Percentiles rank a stretch among this genome's conserved stretches.
Evolutionary conservation across 2,329 filamentous ascomycete species (phyloP).

Genomic region (Shiraia bambusicola): DNA sequence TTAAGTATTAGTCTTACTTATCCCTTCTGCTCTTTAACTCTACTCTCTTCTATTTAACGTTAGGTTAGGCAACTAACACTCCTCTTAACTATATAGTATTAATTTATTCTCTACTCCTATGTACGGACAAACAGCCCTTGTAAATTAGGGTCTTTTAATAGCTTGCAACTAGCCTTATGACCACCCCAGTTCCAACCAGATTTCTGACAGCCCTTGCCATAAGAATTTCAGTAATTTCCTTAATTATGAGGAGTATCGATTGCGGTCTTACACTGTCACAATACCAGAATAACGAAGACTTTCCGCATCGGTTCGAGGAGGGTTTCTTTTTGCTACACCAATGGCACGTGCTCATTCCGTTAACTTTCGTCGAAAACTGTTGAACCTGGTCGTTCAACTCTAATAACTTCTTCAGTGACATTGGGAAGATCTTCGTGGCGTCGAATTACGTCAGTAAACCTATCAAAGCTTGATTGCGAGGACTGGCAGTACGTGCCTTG

Average conservation of each 20-base stretch:
- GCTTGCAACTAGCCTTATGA: slow-evolving; percentile 20
- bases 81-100: no score
- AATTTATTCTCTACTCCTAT: no score
- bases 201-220: slow-evolving; percentile 15
- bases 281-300: slow-evolving; percentile 24
- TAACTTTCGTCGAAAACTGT: slow-evolving; percentile 13
- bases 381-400: slow-evolving; percentile 16
- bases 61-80: no score
- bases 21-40: no score
- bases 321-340: slow-evolving; percentile 16
- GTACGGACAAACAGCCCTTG: no score
- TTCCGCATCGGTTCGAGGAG: slow-evolving; percentile 16
- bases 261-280: slow-evolving; percentile 19
- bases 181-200: slow-evolving; percentile 16
- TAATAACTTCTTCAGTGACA: slow-evolving; percentile 18
- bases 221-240: slow-evolving; percentile 13
- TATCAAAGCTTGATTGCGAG: slow-evolving; percentile 5
- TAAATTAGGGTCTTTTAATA: slow-evolving; percentile 15
- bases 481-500: slow-evolving; percentile 16
- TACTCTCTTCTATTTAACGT: no score
- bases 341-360: slow-evolving; percentile 21
- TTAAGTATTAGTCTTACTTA: no score
- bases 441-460: slow-evolving; percentile 4
- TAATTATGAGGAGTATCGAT: slow-evolving; percentile 7
- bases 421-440: slow-evolving; percentile 19